A percentile compares a stretch with the other conserved stretches of the same genome.
Conservation (phyloP, 164 flowering plant genomes). For the Tinospora cordifolia region DNA sequence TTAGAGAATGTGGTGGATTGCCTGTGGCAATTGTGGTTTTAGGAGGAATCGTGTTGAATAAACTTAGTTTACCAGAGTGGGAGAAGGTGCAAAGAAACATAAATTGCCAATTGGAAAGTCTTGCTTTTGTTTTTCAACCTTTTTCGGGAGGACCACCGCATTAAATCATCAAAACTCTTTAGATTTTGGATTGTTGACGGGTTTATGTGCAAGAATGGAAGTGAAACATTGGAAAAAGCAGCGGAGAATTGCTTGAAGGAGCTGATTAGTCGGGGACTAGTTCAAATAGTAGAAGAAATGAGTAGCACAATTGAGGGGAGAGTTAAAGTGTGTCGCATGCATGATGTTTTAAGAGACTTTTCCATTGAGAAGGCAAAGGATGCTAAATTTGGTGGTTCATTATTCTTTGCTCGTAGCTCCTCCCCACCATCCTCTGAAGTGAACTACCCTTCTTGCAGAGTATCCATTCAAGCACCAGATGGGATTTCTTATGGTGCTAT, state of each 20-base stretch:
- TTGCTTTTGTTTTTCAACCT: conserved; percentile 16
- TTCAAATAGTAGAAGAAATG: conserved; percentile 3
- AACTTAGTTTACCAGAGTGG: conserved; percentile 6
- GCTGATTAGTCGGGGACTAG: conserved; percentile 14
- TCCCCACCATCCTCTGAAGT: too few relatives aligned
- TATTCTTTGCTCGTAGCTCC: background rate
- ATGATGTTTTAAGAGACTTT: conserved; percentile 11
- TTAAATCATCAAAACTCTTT: background rate
- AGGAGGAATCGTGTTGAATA: too few relatives aligned
- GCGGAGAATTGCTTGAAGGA: conserved; percentile 17
- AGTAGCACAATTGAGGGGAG: background rate
- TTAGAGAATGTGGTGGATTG: too few relatives aligned
- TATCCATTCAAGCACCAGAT: background rate
- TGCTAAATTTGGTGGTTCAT: background rate
- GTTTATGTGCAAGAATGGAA: background rate
- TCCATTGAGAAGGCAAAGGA: background rate
- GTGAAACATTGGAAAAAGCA: conserved; percentile 10
- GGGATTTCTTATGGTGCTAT: too few relatives aligned
- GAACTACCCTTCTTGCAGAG: background rate
- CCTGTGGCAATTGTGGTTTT: too few relatives aligned
- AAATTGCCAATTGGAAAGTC: too few relatives aligned
- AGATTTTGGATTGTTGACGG: conserved; percentile 21
- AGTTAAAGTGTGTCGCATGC: conserved; percentile 2
- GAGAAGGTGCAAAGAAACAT: background rate
- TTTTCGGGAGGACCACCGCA: conserved; percentile 12